phyloP scores from a whole-genome alignment of 192 early-diverging fungal genomes.

The Paraglomus brasilianum region DNA sequence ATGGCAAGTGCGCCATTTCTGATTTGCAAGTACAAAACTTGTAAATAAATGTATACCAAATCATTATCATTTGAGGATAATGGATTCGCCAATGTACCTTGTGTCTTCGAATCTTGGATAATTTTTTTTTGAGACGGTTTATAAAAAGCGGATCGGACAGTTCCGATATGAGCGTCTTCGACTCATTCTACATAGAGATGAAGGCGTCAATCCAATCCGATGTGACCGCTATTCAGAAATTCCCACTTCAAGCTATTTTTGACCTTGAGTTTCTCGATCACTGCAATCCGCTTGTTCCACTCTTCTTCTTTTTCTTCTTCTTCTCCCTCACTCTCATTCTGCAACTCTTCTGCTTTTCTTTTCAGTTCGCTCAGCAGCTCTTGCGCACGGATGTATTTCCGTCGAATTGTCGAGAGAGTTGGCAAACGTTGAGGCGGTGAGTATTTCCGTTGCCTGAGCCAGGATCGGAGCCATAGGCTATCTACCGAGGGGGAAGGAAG shows the following conservation, averaged over 20 bases:
- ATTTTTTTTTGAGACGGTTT: constrained; percentile 15
- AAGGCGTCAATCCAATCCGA: neutral
- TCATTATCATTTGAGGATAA: neutral
- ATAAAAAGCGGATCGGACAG: neutral
- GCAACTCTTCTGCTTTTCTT: neutral
- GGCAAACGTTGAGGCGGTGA: neutral
- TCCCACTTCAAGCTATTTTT: neutral
- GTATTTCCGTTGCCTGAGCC: no score
- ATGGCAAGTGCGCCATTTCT: constrained; percentile 34
- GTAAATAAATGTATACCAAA: neutral
- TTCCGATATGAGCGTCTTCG: neutral
- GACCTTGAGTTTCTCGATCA: constrained; percentile 13
- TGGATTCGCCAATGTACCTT: constrained; percentile 3
- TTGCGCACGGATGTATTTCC: neutral
- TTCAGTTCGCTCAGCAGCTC: neutral
- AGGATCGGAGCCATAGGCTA: no score
- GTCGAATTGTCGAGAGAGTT: neutral
- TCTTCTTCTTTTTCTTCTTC: constrained; percentile 5
- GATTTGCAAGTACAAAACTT: neutral
- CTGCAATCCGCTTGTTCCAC: neutral
- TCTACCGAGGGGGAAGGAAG: no score
- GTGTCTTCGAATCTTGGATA: constrained; percentile 27
- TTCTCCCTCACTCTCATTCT: neutral
- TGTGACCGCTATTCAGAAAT: neutral
- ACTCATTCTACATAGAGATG: neutral